Evolutionary conservation across 805 yeast genomes (phyloP), one percentile per base, ranked within the genome.

Genomic region (Clavispora santaluciae): DNA sequence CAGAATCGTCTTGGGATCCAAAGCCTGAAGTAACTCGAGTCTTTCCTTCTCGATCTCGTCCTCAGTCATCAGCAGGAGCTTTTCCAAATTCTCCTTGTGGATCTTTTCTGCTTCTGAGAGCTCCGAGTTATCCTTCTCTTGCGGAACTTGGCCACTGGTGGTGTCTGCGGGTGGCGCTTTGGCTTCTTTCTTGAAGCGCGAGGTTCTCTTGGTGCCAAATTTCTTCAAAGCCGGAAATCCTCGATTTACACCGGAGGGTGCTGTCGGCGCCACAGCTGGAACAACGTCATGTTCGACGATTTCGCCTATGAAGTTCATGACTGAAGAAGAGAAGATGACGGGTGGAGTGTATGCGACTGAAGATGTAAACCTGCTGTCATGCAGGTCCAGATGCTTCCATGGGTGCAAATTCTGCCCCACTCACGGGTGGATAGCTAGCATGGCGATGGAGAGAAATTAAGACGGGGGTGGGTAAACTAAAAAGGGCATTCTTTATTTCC

Each of bases 221-320:
- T 51, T 62, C 6, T 47, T 39, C 9, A 61, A 51, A n/a, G 45
- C 45, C 0, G 76, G 76, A 42, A 66, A 69, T 8, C 73, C 75
- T 11, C 40, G 38, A 9, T 2, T 6, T n/a, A 40, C 39, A 3
- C 51, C 35, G 6, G 53, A 47, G 1, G 50, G 49, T 6, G 61
- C 57, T 2, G 42, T 40, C 3, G 71, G 70, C 1, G 64, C 56
- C n/a, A 51, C 53, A 1, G 73, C 70, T 6, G 59, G 56, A 6
- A 49, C 56, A 0, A 63, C 60, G 36, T 78, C 79, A 42, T 71
- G 81, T 51, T 85, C 93, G 7, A 83, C 79, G 22, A 85, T 83
- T 48, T 85, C 91, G 8, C 86, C 85, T 21, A 84, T 61, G 44
- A 82, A 67, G 57, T 82, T 83, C 90, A 83, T 83, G 21, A 26